Conservation (phyloP, 2,329 filamentous ascomycete genomes). For the Cercospora janseana region DNA sequence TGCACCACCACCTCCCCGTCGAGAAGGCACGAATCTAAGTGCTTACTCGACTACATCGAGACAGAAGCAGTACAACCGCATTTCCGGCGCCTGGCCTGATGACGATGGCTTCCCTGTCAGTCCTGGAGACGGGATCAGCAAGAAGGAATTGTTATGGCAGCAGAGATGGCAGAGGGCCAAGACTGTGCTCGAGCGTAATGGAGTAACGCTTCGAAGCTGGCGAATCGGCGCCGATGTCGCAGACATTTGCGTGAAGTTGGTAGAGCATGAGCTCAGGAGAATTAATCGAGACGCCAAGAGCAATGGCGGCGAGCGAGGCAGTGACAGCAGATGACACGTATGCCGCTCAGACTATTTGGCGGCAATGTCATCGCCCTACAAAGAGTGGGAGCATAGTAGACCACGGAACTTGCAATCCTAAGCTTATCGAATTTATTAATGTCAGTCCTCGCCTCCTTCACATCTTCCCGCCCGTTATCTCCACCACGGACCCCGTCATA, state of each 20-base stretch:
- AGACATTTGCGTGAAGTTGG: conserved; percentile 63
- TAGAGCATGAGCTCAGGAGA: conserved; percentile 55
- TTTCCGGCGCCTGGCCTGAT: conserved; percentile 33
- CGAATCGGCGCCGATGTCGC: conserved; percentile 68
- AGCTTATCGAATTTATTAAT: background rate
- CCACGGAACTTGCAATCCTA: background rate
- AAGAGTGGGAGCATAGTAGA: background rate
- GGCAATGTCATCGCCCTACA: background rate
- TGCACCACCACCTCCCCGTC: conserved; percentile 30
- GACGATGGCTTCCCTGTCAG: conserved; percentile 33
- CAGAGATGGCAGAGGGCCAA: conserved; percentile 66
- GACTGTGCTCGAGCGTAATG: conserved; percentile 59
- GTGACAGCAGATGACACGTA: background rate
- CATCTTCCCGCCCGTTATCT: conserved; percentile 47
- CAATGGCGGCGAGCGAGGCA: background rate
- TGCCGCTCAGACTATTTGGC: conserved; percentile 2
- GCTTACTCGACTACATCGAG: conserved; percentile 36
- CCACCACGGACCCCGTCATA: conserved; percentile 50
- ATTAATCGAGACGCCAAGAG: conserved; percentile 29
- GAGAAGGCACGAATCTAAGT: conserved; percentile 33
- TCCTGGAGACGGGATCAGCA: conserved; percentile 51
- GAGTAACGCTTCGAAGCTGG: conserved; percentile 72
- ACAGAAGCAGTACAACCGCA: conserved; percentile 33
- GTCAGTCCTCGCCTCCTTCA: background rate
- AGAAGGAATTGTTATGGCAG: conserved; percentile 71